Base-by-base conservation (phyloP, 2,329 filamentous ascomycete species). In the Fusarium transvaalense region DNA sequence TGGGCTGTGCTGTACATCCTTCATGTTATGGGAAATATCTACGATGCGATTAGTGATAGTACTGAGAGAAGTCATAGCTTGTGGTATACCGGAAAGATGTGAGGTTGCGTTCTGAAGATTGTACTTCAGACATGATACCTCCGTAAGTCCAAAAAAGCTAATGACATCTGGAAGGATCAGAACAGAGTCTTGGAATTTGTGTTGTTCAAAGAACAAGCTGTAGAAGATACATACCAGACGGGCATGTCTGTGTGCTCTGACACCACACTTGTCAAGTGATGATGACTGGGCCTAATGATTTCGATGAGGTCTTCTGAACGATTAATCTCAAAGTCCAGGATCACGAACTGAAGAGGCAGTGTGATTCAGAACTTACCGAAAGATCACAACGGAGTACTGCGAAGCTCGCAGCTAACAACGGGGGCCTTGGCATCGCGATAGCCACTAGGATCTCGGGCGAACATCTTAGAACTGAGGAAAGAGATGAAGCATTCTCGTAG, bases 261-360 rank as follows among this genome's bases (percentile, higher is more conserved):
- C 12, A 12, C 12, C 2, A 12, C 25, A 1, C 17, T 15, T 21
- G 2, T 5, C 9, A 38, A 27, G 6, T 3, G 10, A 38, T 27
- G 14, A 25, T 4, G 6, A 6, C 4, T 14, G 23, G 6, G n/a
- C 3, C 6, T 4, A 8, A 21, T 15, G 47, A 27, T 3, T n/a
- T 21, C 4, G 9, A 9, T 13, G 5, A 51, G 1, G 13, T 21
- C 13, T 21, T 21, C 14, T 2, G 5, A 6, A 6, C 15, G 14
- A 3, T 17, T 6, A 34, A n/a, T 39, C 2, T 29, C 4, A 21
- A 25, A 21, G 23, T 17, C 6, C 2, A 25, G 14, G 23, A 1
- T 9, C 5, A 31, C 7, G n/a, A 3, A 15, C 3, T 19, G 3
- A 6, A 39, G 1, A 2, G n/a, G 6, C 15, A 10, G 6, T 23